A percentile compares a stretch with the other conserved stretches of the same genome.
Conservation (phyloP, 805 yeast species). For the Candida schatavii region DNA sequence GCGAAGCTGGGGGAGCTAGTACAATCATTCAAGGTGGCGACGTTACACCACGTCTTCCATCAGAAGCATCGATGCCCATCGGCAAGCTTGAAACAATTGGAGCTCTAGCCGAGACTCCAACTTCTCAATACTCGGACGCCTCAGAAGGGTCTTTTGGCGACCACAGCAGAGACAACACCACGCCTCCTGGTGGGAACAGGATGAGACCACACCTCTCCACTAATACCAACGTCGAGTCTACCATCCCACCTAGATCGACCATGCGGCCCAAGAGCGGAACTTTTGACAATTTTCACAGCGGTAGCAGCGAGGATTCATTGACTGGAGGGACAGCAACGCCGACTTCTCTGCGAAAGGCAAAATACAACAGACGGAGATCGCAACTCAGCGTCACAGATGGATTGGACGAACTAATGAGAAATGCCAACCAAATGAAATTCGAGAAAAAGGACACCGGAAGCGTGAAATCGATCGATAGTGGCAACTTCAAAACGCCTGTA, state of each 20-base stretch:
- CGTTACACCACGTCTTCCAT: neutral
- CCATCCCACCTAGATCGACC: conserved; percentile 39
- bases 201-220: conserved; percentile 27
- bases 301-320: conserved; percentile 5
- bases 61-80: conserved; percentile 2
- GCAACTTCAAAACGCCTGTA: neutral
- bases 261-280: conserved; percentile 35
- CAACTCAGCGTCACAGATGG: conserved; percentile 34
- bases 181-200: neutral
- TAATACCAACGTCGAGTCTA: conserved; percentile 32
- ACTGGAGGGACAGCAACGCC: neutral
- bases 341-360: neutral
- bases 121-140: conserved; percentile 3
- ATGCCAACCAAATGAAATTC: conserved; percentile 21
- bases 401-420: conserved; percentile 37
- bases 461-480: neutral
- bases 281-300: conserved; percentile 6
- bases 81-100: conserved; percentile 2
- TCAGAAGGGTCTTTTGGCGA: neutral
- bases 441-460: neutral
- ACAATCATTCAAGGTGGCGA: neutral
- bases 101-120: conserved; percentile 2
- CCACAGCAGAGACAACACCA: neutral
- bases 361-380: conserved; percentile 13
- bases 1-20: neutral